Conservation (phyloP, 257 asterid genomes). For the Verbascum thapsus region DNA sequence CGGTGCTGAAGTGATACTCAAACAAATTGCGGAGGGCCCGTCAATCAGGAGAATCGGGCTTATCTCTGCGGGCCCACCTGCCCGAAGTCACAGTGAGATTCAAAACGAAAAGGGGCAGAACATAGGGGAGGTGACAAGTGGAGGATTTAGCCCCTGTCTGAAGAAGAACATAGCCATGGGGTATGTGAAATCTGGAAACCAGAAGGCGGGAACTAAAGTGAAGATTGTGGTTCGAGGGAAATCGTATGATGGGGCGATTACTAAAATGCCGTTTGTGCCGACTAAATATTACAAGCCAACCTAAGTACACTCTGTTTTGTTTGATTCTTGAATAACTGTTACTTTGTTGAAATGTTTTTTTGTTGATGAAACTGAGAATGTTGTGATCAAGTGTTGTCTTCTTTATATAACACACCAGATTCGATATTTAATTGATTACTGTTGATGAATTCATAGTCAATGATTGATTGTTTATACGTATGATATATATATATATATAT, state of each 20-base stretch:
- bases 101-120: conserved; percentile 75
- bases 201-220: conserved; percentile 77
- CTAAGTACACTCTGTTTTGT: conserved; percentile 27
- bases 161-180: conserved; percentile 98
- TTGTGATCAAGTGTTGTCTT: conserved; percentile 19
- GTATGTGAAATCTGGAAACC: conserved; percentile 84
- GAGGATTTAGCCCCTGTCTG: conserved; percentile 97
- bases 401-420: background rate
- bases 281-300: conserved; percentile 80
- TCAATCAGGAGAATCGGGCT: conserved; percentile 81
- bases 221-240: conserved; percentile 85
- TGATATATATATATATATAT: no score
- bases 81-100: conserved; percentile 91
- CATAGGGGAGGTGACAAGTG: conserved; percentile 94
- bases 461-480: no score
- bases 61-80: conserved; percentile 86
- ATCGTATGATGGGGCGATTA: conserved; percentile 71
- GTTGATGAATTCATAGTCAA: no score
- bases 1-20: conserved; percentile 88
- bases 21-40: conserved; percentile 81
- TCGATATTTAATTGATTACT: no score
- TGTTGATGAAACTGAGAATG: conserved; percentile 30
- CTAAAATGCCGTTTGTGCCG: conserved; percentile 91
- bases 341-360: conserved; percentile 23
- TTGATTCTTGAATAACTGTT: conserved; percentile 25